Evolutionary conservation across 1,284 basidiomycete genomes (phyloP), one percentile per base, ranked within the genome.

Genomic region (Agroathelia rolfsii): DNA sequence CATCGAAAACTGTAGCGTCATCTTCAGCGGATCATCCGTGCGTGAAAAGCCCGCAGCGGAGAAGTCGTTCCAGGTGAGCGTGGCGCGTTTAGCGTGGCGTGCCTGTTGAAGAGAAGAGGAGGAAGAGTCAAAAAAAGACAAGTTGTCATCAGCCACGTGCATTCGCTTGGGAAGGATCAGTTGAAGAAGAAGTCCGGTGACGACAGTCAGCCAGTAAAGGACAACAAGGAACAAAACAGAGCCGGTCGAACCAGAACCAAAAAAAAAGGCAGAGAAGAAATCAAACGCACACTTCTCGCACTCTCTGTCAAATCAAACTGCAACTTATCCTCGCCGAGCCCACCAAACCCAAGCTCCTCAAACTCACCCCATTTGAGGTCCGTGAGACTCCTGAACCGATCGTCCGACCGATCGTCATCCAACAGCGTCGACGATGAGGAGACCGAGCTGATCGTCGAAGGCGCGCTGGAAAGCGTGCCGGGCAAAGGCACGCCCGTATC

Each of bases 321-420:
- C 18, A 93, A 60, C 48, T 80, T 79, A 32, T 72, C 63, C 2
- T 55, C 47, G 7, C 53, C 64, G 18, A 66, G 50, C 10, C 61
- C 61, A 24, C 75, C 73, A 42, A 93, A 92, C 0, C 88, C 88
- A 51, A 73, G 64, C 24, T 69, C 61, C 61, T 89, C 85, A 46
- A 93, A 93, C 50, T 83, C 76, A 7, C 84, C 84, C 88, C 88
- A 93, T 50, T 78, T 83, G 42, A 88, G 61, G 41, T 90, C 85
- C 0, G 85, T 83, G 43, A 92, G 50, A 39, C 72, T 85, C 36
- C 75, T 66, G 55, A 81, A 92, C n/a, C 74, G 61, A 39, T 79
- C 78, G 36, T 77, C 76, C 18, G 13, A 38, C 34, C 55, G 55
- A 21, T 49, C 47, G 21, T 56, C 53, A 44, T 48, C 52, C 40